Evolutionary conservation across 2,329 filamentous ascomycete genomes (phyloP).

Genomic region (Apiospora marii): DNA sequence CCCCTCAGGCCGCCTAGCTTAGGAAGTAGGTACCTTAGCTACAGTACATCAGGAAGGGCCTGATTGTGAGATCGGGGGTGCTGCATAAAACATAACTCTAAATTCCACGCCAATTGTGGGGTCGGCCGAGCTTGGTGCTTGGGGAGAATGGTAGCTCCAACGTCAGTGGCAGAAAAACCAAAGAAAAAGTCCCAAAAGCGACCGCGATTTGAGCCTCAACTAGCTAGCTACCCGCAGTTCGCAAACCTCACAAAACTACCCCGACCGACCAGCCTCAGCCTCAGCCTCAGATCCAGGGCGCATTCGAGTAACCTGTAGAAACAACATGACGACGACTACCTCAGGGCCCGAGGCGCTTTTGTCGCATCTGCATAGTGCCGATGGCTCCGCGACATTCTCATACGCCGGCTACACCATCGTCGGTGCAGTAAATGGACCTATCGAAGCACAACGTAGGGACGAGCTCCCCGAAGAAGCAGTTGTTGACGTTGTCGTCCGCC

Average conservation of each 20-base stretch:
- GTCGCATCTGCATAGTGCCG: constrained; percentile 71
- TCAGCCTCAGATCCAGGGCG: not conserved
- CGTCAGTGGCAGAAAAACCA: constrained; percentile 30
- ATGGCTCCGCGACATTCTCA: constrained; percentile 82
- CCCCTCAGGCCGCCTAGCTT: not conserved
- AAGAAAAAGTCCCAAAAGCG: constrained; percentile 26
- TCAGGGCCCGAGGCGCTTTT: constrained; percentile 60
- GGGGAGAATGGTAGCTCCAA: not conserved
- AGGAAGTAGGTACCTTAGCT: too few relatives aligned
- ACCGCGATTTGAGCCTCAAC: constrained; percentile 2
- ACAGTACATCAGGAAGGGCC: not conserved
- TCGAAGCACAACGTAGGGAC: constrained; percentile 88
- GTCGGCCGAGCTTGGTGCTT: not conserved
- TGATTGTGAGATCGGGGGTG: constrained; percentile 2
- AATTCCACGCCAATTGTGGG: constrained; percentile 14
- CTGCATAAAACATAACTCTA: constrained; percentile 21
- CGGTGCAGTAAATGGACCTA: constrained; percentile 88
- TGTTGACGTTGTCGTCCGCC: constrained; percentile 89
- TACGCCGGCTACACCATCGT: constrained; percentile 81
- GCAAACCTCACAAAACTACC: not conserved
- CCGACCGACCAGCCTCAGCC: not conserved
- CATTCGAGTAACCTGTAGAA: not conserved
- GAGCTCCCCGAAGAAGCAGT: constrained; percentile 91
- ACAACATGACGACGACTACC: constrained; percentile 46
- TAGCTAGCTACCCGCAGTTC: not conserved